Evolutionary conservation across 768 basidiomycete genomes (phyloP).

Genomic region (Macrolepiota fuliginosa): DNA sequence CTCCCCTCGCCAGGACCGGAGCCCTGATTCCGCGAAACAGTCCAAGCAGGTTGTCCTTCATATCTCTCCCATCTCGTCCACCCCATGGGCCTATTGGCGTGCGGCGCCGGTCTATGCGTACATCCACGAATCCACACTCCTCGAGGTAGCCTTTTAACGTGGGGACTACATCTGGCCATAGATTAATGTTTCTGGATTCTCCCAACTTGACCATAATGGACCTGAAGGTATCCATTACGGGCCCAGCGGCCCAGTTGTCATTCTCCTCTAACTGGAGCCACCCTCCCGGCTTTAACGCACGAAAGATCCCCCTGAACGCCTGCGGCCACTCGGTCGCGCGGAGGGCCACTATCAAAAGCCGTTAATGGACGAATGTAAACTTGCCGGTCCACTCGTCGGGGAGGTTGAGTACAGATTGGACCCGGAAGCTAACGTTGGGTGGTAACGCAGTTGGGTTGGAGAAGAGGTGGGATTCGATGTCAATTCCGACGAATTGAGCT

Average conservation of each 20-base stretch:
- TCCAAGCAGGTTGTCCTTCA: background rate
- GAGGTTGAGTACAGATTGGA: background rate
- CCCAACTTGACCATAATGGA: background rate
- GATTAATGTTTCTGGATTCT: background rate
- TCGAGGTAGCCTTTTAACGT: background rate
- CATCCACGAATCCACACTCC: background rate
- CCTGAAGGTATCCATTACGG: background rate
- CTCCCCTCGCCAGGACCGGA: background rate
- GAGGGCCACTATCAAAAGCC: slow-evolving; percentile 19
- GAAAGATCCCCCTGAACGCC: slow-evolving; percentile 15
- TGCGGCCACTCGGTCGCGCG: slow-evolving; percentile 16
- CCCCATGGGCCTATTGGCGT: background rate
- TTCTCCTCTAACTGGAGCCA: background rate
- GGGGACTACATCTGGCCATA: background rate
- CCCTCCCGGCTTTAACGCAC: slow-evolving; percentile 16
- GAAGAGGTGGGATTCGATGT: background rate
- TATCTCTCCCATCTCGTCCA: background rate
- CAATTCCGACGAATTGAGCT: background rate
- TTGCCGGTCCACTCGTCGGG: slow-evolving; percentile 17
- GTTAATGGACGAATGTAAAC: slow-evolving; percentile 20
- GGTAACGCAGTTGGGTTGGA: background rate
- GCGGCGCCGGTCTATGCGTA: background rate
- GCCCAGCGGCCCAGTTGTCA: background rate
- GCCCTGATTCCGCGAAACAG: background rate
- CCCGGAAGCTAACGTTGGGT: background rate